These are phyloP conservation scores for Hymenotorrendiella dingleyae DNA, from an alignment of 2,329 filamentous ascomycete species.

Conservation along the genomic window DNA sequence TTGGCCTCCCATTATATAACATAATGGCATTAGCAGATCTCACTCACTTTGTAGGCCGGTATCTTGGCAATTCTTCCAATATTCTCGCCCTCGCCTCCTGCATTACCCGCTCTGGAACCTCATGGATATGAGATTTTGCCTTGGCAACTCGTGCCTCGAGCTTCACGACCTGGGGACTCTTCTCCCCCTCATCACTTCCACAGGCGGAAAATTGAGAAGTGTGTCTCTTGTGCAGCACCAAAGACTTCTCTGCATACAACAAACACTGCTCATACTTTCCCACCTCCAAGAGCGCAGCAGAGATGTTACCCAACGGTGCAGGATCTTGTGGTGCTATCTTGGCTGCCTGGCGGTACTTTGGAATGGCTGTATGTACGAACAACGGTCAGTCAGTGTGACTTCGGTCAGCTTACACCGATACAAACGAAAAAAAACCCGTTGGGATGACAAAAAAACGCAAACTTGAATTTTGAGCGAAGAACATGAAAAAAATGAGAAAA, in stretches of 20 bases:
- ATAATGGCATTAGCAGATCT: too few relatives aligned
- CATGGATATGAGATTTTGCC: neutral
- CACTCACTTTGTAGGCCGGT: conserved; percentile 3
- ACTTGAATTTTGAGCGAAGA: too few relatives aligned
- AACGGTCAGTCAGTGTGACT: too few relatives aligned
- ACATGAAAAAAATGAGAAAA: neutral
- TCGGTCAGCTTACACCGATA: too few relatives aligned
- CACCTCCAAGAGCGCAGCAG: conserved; percentile 7
- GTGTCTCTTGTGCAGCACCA: conserved; percentile 1
- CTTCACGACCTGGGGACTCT: neutral
- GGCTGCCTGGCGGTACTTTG: conserved; percentile 1
- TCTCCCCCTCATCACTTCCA: neutral
- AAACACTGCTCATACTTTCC: conserved; percentile 6
- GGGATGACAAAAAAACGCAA: too few relatives aligned
- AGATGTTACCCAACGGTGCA: conserved; percentile 9
- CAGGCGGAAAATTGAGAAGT: neutral
- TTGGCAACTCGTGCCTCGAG: conserved; percentile 7
- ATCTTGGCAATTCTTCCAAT: neutral
- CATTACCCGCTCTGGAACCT: neutral
- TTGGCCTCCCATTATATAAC: too few relatives aligned
- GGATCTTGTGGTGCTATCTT: conserved; percentile 29
- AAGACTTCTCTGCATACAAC: neutral
- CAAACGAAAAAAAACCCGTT: too few relatives aligned
- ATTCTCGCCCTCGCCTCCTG: neutral
- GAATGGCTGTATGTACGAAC: neutral